Conservation (phyloP, 75 land plant species). For the Picea sitchensis region DNA sequence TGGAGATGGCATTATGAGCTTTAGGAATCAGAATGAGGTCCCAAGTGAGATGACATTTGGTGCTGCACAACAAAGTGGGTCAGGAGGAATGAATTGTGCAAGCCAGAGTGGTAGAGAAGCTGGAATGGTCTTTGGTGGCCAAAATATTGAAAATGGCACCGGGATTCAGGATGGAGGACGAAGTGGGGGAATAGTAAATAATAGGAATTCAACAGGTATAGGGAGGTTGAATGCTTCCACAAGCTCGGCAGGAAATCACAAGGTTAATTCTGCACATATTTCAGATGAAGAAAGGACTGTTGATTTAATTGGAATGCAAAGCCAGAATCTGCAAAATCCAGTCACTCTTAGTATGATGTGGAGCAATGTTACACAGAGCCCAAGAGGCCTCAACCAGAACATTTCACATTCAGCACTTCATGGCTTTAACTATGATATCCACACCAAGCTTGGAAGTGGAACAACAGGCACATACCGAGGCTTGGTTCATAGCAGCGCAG, state of each 20-base stretch:
- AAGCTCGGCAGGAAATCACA: neutral
- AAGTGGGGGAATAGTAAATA: neutral
- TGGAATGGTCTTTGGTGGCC: slow-evolving; percentile 7
- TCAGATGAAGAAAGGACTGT: slow-evolving; percentile 14
- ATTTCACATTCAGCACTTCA: neutral
- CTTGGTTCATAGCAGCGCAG: neutral
- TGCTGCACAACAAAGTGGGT: neutral
- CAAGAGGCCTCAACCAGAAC: slow-evolving; percentile 4
- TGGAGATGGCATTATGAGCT: slow-evolving; percentile 5
- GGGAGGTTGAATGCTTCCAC: slow-evolving; percentile 5
- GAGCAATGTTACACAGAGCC: slow-evolving; percentile 1
- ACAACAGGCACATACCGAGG: slow-evolving; percentile 8
- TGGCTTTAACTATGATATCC: slow-evolving; percentile 13
- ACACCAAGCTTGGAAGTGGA: slow-evolving; percentile 12
- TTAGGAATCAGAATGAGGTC: slow-evolving; percentile 2
- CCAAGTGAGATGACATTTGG: slow-evolving; percentile 10
- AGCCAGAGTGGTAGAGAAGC: slow-evolving; percentile 7
- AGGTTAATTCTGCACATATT: slow-evolving; percentile 10
- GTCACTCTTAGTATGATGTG: slow-evolving; percentile 13
- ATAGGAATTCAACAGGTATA: slow-evolving; percentile 1
- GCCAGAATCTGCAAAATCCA: slow-evolving; percentile 5
- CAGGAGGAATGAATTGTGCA: slow-evolving; percentile 8
- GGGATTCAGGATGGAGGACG: neutral
- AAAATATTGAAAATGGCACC: slow-evolving; percentile 6
- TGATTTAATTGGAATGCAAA: slow-evolving; percentile 13